A percentile compares a stretch with the other conserved stretches of the same genome.
Evolutionary conservation across 306 rosid species (phyloP).

Genomic region (Hippophae gyantsensis): DNA sequence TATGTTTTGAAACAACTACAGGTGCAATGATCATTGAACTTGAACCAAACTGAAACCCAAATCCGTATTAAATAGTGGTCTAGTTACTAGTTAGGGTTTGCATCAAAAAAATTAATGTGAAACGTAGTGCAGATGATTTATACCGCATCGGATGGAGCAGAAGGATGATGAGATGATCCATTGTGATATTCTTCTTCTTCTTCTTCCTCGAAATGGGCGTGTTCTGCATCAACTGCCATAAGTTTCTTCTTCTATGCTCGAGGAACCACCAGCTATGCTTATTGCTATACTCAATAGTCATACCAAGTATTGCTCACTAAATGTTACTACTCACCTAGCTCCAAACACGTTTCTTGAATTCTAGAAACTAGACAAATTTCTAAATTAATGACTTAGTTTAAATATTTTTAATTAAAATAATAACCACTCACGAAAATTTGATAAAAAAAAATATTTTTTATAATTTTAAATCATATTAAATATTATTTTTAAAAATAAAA

Average conservation of each 20-base stretch:
- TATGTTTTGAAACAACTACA: no score
- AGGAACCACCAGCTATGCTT: background rate
- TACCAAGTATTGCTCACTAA: no score
- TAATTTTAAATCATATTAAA: no score
- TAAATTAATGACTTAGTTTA: no score
- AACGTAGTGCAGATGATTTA: constrained; percentile 4
- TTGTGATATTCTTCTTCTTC: constrained; percentile 19
- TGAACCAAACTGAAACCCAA: background rate
- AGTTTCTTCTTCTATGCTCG: background rate
- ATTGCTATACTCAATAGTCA: no score
- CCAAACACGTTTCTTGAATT: no score
- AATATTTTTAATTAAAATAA: no score
- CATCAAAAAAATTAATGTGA: background rate
- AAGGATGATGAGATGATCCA: constrained; percentile 52
- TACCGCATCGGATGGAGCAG: constrained; percentile 67
- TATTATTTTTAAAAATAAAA: no score
- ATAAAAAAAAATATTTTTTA: no score
- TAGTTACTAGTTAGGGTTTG: background rate
- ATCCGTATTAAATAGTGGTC: background rate
- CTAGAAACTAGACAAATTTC: no score
- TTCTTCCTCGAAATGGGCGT: constrained; percentile 19
- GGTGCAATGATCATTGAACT: background rate
- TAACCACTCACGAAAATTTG: no score
- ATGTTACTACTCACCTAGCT: no score
- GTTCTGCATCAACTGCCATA: constrained; percentile 40